Conservation (phyloP, 2,329 filamentous ascomycete species). For the Ascomycota sp. region DNA sequence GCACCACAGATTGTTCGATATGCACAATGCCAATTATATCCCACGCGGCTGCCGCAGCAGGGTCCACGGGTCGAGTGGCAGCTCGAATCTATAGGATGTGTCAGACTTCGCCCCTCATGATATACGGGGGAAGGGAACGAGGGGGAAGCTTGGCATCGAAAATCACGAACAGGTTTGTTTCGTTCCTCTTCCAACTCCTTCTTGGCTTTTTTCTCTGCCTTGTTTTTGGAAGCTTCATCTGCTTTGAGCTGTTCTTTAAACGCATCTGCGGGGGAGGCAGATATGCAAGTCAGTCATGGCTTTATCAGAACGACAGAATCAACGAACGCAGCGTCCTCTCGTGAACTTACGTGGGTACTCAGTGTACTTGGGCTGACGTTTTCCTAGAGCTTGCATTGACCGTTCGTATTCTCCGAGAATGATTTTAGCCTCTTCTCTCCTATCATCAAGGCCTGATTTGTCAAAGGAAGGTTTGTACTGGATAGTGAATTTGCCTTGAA, state of each 20-base stretch:
- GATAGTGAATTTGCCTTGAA: conserved; percentile 21
- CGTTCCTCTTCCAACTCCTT: conserved; percentile 20
- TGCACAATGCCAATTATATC: conserved; percentile 30
- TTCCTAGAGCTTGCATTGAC: conserved; percentile 20
- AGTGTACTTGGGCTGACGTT: conserved; percentile 23
- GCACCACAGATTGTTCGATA: conserved; percentile 19
- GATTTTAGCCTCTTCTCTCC: conserved; percentile 17
- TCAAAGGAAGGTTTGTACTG: conserved; percentile 19
- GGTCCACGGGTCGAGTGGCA: conserved; percentile 21
- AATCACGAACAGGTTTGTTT: conserved; percentile 16
- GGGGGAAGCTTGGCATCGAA: not conserved
- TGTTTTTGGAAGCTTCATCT: conserved; percentile 23
- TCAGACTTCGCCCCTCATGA: not conserved
- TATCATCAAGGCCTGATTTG: conserved; percentile 19
- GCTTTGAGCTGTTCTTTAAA: conserved; percentile 26
- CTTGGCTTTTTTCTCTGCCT: conserved; percentile 23
- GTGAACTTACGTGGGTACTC: conserved; percentile 19
- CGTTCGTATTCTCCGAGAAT: conserved; percentile 20
- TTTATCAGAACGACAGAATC: no score
- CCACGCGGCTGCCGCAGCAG: conserved; percentile 28
- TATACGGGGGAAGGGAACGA: no score
- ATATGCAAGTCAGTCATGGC: not conserved
- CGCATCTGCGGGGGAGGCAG: conserved; percentile 10
- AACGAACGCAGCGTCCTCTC: no score
- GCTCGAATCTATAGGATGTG: conserved; percentile 15